These are phyloP conservation scores for Kuraishia hungarica DNA, from an alignment of 805 yeast genomes.

Conservation along the genomic window DNA sequence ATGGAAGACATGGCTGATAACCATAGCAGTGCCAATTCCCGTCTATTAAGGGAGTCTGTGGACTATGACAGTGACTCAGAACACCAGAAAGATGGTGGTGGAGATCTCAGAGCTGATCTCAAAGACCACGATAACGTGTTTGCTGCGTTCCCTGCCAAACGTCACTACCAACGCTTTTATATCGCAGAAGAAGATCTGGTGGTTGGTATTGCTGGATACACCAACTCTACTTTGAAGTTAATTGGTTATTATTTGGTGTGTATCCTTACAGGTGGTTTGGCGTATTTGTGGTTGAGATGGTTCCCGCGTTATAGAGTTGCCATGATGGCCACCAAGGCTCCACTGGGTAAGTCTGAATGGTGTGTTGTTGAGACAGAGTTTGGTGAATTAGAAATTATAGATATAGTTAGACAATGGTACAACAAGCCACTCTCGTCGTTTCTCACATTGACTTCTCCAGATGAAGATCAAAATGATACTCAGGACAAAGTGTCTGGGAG, in stretches of 20 bases:
- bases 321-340: conserved; percentile 53
- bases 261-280: conserved; percentile 56
- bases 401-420: conserved; percentile 52
- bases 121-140: conserved; percentile 34
- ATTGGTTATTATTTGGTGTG: conserved; percentile 46
- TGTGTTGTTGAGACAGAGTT: conserved; percentile 89
- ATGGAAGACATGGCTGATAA: neutral
- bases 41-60: neutral
- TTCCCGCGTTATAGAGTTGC: conserved; percentile 66
- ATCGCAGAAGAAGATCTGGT: conserved; percentile 94
- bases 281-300: conserved; percentile 77
- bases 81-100: conserved; percentile 1
- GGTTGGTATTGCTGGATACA: conserved; percentile 89
- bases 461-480: conserved; percentile 17
- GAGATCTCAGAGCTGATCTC: conserved; percentile 15
- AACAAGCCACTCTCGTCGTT: conserved; percentile 67
- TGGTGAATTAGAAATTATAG: conserved; percentile 67
- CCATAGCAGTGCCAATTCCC: neutral
- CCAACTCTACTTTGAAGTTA: conserved; percentile 37
- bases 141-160: conserved; percentile 30
- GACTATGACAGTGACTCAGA: conserved; percentile 4
- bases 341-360: conserved; percentile 85
- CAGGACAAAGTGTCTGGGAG: neutral
- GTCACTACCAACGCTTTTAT: conserved; percentile 71
- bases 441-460: conserved; percentile 25